Evolutionary conservation across 2,329 filamentous ascomycete species (phyloP), one percentile per base, ranked within the genome.

Genomic region (Parastagonospora avenae): DNA sequence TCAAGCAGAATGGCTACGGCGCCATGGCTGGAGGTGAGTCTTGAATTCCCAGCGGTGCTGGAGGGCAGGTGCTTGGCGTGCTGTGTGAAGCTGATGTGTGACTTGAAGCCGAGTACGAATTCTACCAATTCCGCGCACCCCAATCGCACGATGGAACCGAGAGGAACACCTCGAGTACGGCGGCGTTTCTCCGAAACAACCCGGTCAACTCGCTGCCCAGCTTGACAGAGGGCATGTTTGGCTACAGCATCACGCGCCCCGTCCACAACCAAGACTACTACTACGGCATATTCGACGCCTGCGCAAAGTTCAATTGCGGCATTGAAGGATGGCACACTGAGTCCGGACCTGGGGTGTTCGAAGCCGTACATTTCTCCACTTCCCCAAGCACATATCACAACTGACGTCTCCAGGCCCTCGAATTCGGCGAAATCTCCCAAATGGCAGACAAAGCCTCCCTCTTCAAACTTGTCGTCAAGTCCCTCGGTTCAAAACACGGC

Each of bases 261-360:
- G 85, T 92, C 1, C 91, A 95, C 68, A 96, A 96, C 74, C 87
- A 95, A 74, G 90, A 94, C 36, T 96, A 93, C 77, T 97, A 90
- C 77, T 96, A 96, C 72, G 85, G 88, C 39, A 84, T 96, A 42
- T 96, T 91, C 74, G 85, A 95, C 58, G 84, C 88, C 0, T 95
- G 91, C 76, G 81, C 83, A 59, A 80, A 85, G 53, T 96, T 96
- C 76, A 79, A 82, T 35, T 94, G 91, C 68, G 83, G 88, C 57
- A 89, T 97, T 42, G 92, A 97, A 73, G 91, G 92, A 39, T 97
- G 92, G 92, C 92, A 97, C 77, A 96, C 92, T 8, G 92, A 97
- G 77, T 92, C 88, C 60, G 92, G 92, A 1, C 92, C 92, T 0
- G 92, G 92, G 38, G 94, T 99, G 3, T 97, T 93, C 72, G 94